Conservation (phyloP, 306 rosid species). For the Pyrus bretschneideri region DNA sequence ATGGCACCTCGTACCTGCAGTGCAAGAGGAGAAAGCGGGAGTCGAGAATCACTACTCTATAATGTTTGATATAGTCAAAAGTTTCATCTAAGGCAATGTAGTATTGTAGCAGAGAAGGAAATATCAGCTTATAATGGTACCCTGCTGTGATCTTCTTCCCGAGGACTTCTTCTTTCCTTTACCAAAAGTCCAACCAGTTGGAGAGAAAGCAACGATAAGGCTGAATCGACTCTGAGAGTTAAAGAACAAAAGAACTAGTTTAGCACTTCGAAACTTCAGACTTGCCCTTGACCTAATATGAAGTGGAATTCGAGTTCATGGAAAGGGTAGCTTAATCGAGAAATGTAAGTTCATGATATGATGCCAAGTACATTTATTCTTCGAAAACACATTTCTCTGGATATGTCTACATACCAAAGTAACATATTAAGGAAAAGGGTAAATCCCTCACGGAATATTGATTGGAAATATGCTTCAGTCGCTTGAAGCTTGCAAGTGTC, state of each 20-base stretch:
- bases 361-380: not conserved
- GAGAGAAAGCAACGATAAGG: conserved; percentile 88
- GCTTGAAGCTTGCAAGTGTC: conserved; percentile 90
- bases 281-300: no score
- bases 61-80: not conserved
- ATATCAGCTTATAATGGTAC: conserved; percentile 78
- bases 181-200: conserved; percentile 91
- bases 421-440: not conserved
- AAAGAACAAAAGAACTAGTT: not conserved
- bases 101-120: conserved; percentile 1
- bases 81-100: not conserved
- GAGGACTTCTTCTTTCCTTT: conserved; percentile 91
- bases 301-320: not conserved
- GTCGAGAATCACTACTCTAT: not conserved
- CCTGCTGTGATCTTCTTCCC: conserved; percentile 88
- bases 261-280: not conserved
- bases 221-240: conserved; percentile 58
- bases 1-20: conserved; percentile 85
- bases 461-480: conserved; percentile 73
- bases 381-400: not conserved
- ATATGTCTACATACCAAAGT: not conserved
- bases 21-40: not conserved
- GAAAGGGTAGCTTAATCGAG: not conserved
- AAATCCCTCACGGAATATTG: conserved; percentile 57
- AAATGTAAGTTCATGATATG: not conserved